phyloP scores from a whole-genome alignment of 139 green algal genomes.

The Micractinium conductrix region DNA sequence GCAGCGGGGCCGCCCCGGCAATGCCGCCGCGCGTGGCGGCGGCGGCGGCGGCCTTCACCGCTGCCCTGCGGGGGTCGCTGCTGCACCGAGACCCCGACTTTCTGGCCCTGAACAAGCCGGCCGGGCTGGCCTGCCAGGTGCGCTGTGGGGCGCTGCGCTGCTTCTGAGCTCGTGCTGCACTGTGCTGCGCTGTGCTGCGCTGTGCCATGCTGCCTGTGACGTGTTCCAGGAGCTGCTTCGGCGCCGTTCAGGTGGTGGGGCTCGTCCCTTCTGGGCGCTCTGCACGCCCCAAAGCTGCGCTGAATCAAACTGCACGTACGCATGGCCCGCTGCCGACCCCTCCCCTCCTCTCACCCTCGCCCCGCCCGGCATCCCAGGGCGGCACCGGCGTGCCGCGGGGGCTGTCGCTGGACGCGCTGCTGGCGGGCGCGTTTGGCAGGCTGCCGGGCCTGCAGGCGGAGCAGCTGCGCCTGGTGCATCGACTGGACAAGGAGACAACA shows the following conservation, averaged over 20 bases:
- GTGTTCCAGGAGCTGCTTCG: no score
- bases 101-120: constrained; percentile 75
- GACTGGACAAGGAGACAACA: constrained; percentile 63
- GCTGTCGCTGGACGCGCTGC: constrained; percentile 44
- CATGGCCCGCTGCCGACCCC: no score
- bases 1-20: not conserved
- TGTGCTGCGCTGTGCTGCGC: no score
- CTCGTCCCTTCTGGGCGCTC: no score
- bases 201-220: no score
- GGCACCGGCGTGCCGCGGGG: constrained; percentile 28
- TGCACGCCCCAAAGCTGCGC: no score
- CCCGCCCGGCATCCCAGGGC: no score
- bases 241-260: no score
- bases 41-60: not conserved
- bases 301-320: no score
- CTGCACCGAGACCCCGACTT: constrained; percentile 52
- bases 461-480: constrained; percentile 64
- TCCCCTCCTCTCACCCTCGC: no score
- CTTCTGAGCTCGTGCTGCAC: no score
- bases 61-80: constrained; percentile 34
- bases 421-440: constrained; percentile 14
- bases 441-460: not conserved
- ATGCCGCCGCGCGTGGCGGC: not conserved
- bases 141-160: no score
- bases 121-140: constrained; percentile 64